Base-by-base conservation (phyloP, 495 filamentous ascomycete species). In the Ascodesmis nigricans region DNA sequence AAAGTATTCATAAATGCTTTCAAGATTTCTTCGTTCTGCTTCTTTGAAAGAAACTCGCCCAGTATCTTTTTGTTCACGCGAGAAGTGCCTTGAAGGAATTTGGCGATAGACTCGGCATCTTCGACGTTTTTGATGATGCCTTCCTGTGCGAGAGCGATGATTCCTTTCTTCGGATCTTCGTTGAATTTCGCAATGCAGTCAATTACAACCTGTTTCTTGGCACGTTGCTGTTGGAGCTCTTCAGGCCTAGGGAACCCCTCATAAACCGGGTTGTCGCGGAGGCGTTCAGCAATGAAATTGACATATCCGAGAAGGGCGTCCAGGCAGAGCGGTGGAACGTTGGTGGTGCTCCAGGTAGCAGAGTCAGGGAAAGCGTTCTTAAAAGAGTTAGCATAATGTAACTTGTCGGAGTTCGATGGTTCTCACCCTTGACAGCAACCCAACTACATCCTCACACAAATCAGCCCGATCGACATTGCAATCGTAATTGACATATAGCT, bases 341-440 rank as follows among this genome's bases (percentile, higher is more conserved):
- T 99, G 17, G 87, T 93, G 0, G 87, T 99, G 53, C 87, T 99
- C 87, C 87, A 99, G 15, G 84, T 95, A 7, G 83, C 90, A 2
- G 87, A 91, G 49, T 99, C 87, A 5, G 87, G 87, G 45, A 99
- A 81, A 6, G 87, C 87, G 48, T 91, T 95, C 47, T 50, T 15
- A 13, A 22, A 29, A 39, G 21, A 46, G 40, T 31, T 33, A 42
- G 29, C 11, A 39, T 31, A 42, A 19, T 11, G 3, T 17, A 10
- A 7, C 17, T 18, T 11, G 20, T 8, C 11, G 10, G 21, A 11
- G 13, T 7, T 21, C 8, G 18, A 13, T 31, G 36, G 22, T 33
- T 29, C 38, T 33, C 37, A 50, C 47, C 30, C 87, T 65, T 18
- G 87, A 82, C 23, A 99, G 63, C 23, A 99, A 56, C 2, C 87